Evolutionary conservation across 176 grass and related monocot genomes (phyloP).

Genomic region (Zizania latifolia): DNA sequence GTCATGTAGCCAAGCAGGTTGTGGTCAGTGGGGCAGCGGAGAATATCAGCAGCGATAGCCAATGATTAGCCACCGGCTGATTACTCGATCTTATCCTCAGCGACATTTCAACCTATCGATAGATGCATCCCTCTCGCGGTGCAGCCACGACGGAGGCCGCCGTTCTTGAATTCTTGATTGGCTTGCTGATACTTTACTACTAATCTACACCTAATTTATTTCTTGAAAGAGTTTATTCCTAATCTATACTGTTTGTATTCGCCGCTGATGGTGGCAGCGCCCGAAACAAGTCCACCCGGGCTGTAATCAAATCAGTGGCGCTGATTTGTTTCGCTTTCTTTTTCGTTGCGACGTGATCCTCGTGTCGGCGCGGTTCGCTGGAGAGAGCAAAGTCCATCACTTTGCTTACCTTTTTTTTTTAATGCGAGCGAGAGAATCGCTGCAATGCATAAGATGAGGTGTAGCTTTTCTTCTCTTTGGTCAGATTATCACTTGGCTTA

Average conservation of each 20-base stretch:
- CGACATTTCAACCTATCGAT: constrained; percentile 30
- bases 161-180: background rate
- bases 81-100: constrained; percentile 36
- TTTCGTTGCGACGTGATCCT: background rate
- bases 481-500: too few species aligned
- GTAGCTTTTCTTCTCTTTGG: too few species aligned
- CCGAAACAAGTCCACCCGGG: background rate
- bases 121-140: background rate
- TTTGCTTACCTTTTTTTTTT: too few species aligned
- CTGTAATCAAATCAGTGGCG: background rate
- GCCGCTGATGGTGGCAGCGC: background rate
- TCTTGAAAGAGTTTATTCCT: too few species aligned
- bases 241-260: background rate
- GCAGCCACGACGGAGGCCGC: background rate
- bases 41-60: background rate
- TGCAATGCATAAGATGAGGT: too few species aligned
- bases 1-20: background rate
- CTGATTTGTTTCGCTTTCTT: constrained; percentile 16
- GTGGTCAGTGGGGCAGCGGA: background rate
- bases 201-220: too few species aligned
- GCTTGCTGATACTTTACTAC: background rate
- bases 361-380: constrained; percentile 13
- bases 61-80: background rate
- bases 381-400: too few species aligned
- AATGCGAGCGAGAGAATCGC: too few species aligned